Evolutionary conservation across 73 alveolate species (phyloP).

Genomic region (Stentor coeruleus): DNA sequence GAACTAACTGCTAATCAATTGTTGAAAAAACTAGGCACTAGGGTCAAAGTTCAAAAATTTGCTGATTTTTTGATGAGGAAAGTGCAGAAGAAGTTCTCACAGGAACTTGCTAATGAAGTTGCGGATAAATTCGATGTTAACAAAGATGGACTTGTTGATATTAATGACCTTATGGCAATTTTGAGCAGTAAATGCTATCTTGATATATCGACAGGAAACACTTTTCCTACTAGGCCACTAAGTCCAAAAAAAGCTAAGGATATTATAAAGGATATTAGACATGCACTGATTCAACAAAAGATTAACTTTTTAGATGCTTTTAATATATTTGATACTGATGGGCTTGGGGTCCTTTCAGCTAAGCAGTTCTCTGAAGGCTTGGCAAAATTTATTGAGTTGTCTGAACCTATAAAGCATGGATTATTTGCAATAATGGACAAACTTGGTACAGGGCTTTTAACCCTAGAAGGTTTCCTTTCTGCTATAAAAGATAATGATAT

Average conservation of each 20-base stretch:
- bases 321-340: conserved; percentile 50
- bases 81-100: conserved; percentile 3
- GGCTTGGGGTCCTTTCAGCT: conserved; percentile 68
- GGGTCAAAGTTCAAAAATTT: background rate
- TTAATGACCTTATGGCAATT: conserved; percentile 39
- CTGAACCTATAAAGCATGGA: conserved; percentile 72
- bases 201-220: conserved; percentile 28
- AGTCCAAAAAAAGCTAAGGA: conserved; percentile 35
- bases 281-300: conserved; percentile 31
- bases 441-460: conserved; percentile 69
- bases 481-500: conserved; percentile 42
- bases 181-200: conserved; percentile 36
- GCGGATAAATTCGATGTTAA: conserved; percentile 43
- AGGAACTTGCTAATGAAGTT: conserved; percentile 21
- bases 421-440: conserved; percentile 82
- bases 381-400: conserved; percentile 49
- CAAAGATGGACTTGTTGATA: conserved; percentile 51
- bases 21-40: conserved; percentile 6
- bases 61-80: background rate
- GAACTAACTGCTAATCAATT: background rate
- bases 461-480: conserved; percentile 59
- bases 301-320: conserved; percentile 46
- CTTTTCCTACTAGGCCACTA: conserved; percentile 39
- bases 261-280: conserved; percentile 39
- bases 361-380: conserved; percentile 66